Percentiles rank a stretch among this genome's conserved stretches.
Evolutionary conservation across 2,329 filamentous ascomycete species (phyloP).

Genomic region (Penicillium sp.): DNA sequence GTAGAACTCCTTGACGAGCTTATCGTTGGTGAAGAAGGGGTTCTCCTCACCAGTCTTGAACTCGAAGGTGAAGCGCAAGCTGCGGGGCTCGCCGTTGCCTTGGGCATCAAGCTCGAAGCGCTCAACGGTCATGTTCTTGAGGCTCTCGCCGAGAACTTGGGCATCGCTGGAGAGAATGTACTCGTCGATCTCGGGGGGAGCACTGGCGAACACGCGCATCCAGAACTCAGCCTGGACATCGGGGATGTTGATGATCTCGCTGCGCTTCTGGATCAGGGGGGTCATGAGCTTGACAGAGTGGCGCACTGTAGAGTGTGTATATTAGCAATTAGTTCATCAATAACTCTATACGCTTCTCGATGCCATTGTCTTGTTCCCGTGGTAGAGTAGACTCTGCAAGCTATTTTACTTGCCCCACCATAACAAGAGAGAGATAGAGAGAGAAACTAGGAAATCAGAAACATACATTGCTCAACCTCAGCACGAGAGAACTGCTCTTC

Average conservation of each 20-base stretch:
- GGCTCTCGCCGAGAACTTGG: slow-evolving; percentile 63
- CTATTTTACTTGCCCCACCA: not conserved
- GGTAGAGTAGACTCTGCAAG: not conserved
- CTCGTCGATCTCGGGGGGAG: slow-evolving; percentile 81
- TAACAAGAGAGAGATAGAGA: too few species aligned
- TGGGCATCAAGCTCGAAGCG: slow-evolving; percentile 70
- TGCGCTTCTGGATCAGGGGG: slow-evolving; percentile 74
- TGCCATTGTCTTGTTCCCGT: not conserved
- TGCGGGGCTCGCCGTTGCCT: slow-evolving; percentile 73
- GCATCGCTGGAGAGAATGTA: slow-evolving; percentile 80
- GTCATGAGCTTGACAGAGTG: slow-evolving; percentile 67
- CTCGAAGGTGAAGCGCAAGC: slow-evolving; percentile 72
- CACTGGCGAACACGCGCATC: slow-evolving; percentile 87
- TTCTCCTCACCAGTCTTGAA: slow-evolving; percentile 66
- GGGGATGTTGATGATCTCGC: slow-evolving; percentile 68
- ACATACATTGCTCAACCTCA: slow-evolving; percentile 79
- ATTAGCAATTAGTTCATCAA: not conserved
- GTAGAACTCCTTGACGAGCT: slow-evolving; percentile 90
- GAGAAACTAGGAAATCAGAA: not conserved
- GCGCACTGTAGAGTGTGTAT: slow-evolving; percentile 57
- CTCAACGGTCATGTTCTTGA: slow-evolving; percentile 69
- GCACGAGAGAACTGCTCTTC: slow-evolving; percentile 82
- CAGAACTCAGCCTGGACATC: slow-evolving; percentile 68
- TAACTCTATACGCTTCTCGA: not conserved
- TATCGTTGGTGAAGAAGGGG: slow-evolving; percentile 74